Evolutionary conservation across 331 rosid genomes (phyloP).

Genomic region (Rosa hybrid): DNA sequence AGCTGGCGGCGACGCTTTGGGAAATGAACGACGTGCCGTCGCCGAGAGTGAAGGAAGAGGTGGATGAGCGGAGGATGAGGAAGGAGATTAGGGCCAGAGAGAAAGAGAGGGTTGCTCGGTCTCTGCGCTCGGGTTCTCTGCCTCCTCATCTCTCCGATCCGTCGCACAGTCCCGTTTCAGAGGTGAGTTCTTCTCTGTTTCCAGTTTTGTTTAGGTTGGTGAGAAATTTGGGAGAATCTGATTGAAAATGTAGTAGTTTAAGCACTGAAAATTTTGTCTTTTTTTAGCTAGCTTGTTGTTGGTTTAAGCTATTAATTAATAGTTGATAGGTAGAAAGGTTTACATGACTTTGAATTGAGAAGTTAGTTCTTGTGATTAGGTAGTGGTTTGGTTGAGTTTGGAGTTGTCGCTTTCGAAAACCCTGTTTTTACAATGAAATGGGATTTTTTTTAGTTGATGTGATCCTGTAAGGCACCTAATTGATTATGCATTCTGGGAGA

Average conservation of each 20-base stretch:
- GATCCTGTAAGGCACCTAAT: background rate
- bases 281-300: background rate
- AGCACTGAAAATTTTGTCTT: no score
- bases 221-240: background rate
- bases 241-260: background rate
- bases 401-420: background rate
- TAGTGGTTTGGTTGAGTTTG: background rate
- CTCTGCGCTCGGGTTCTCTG: conserved; percentile 76
- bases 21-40: conserved; percentile 99
- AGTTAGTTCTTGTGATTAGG: background rate
- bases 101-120: conserved; percentile 71
- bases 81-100: conserved; percentile 71
- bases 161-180: conserved; percentile 90
- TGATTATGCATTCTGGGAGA: background rate
- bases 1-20: conserved; percentile 99
- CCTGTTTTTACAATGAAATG: background rate
- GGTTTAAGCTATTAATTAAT: background rate
- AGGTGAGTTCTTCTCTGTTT: conserved; percentile 44
- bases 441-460: background rate
- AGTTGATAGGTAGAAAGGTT: background rate
- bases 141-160: conserved; percentile 99
- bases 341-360: background rate
- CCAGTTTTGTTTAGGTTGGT: conserved; percentile 6
- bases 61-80: conserved; percentile 52
- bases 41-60: conserved; percentile 58